Evolutionary conservation across 805 yeast species (phyloP), one percentile per base, ranked within the genome.

Genomic region (Lipomyces orientalis): DNA sequence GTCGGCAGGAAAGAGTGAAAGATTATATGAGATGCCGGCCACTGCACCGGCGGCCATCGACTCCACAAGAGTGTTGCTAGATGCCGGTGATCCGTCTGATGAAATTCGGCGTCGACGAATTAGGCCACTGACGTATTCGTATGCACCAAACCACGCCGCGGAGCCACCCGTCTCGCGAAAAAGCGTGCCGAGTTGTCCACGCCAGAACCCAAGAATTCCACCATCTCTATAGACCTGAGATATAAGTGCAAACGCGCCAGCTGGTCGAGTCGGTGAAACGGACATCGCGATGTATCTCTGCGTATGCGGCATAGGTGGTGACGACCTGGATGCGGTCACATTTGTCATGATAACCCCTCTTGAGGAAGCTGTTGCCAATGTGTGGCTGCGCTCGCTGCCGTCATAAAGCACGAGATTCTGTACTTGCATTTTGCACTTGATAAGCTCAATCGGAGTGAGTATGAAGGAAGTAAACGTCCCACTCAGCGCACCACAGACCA

Each of bases 71-170:
- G 82, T 78, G 54, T 79, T 80, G 19, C 76, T 62, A 43, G 49
- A 43, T 63, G 68, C 64, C 3, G 34, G 34, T 25, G 34, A 66
- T 25, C 12, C 49, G 64, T 33, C 57, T 60, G 25, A 19, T 63
- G 63, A 16, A 14, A 22, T 29, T 16, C 61, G 52, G n/a, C 33
- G 34, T 19, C 37, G 19, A 16, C 64, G 63, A 7, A 86, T 79
- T n/a, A 74, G 71, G 1, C 73, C 73, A 25, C 80, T 76, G 7
- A 84, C 79, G 57, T 83, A 79, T 76, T 93, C 97, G 77, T 93
- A 93, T 19, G 95, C 86, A 0, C 97, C 94, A 80, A 93, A 93
- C 98, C 98, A 93, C 1, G 94, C 88, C 3, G 97, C 91, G 1
- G 97, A 90, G 7, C 98, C 98, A 35, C 93, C 89, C 51, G 91